Conservation (phyloP, 441 rosid genomes). For the Flueggea neowawraea region DNA sequence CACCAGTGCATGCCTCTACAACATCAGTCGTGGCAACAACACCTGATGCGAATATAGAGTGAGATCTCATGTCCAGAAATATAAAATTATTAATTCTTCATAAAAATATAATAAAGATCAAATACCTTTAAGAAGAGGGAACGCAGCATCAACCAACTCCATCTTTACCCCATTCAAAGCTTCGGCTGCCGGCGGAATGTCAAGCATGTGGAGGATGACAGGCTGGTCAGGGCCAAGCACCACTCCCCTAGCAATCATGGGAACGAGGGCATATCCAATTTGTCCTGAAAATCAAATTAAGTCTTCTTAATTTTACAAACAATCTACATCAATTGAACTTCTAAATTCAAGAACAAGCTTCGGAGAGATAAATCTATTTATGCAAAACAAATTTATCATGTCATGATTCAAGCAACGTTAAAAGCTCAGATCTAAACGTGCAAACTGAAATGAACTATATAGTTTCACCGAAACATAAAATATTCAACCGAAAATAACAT, state of each 20-base stretch:
- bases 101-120: neutral
- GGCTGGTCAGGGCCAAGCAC: conserved; percentile 98
- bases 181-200: conserved; percentile 92
- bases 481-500: too few species aligned
- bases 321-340: neutral
- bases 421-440: too few species aligned
- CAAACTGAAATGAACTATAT: too few species aligned
- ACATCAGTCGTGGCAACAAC: conserved; percentile 94
- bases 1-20: conserved; percentile 95
- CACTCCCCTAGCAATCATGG: conserved; percentile 93
- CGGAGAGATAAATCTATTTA: too few species aligned
- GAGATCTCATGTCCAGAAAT: conserved; percentile 10
- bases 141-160: conserved; percentile 96
- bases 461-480: too few species aligned
- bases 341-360: neutral
- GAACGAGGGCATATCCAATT: conserved; percentile 96
- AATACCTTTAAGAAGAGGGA: conserved; percentile 90
- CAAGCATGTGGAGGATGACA: conserved; percentile 97
- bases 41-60: conserved; percentile 34
- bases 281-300: conserved; percentile 51
- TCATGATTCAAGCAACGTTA: too few species aligned
- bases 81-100: neutral
- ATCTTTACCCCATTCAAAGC: conserved; percentile 90
- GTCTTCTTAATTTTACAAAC: neutral
- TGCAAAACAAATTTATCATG: too few species aligned